These are phyloP conservation scores for Coccomyxa subellipsoidea DNA, from an alignment of 163 green algal species.

Conservation along the genomic window DNA sequence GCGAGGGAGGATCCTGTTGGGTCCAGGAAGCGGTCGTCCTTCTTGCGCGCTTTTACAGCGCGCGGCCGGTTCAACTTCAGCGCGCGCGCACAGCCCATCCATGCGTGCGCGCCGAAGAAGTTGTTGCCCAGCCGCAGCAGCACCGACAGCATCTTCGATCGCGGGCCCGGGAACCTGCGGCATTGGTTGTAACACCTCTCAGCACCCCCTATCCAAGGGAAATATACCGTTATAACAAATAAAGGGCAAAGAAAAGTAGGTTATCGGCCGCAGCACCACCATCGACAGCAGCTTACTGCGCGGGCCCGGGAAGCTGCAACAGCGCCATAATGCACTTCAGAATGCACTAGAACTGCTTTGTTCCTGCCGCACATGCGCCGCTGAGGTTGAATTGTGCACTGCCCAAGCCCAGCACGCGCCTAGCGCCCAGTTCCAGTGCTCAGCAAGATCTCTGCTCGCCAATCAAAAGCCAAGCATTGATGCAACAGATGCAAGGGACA, in stretches of 20 bases:
- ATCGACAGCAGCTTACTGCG: background rate
- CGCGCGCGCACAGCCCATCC: constrained; percentile 2
- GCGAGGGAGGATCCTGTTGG: background rate
- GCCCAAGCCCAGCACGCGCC: too few species aligned
- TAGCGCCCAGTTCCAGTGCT: too few species aligned
- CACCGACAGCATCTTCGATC: constrained; percentile 3
- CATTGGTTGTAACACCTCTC: too few species aligned
- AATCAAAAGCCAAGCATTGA: too few species aligned
- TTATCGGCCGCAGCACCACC: background rate
- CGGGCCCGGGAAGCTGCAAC: too few species aligned
- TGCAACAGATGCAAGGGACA: too few species aligned
- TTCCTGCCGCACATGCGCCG: too few species aligned
- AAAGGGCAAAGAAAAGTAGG: background rate
- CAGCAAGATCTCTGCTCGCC: too few species aligned
- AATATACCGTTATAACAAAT: background rate
- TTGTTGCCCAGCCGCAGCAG: constrained; percentile 17
- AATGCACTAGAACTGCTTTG: too few species aligned
- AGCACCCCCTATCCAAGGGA: background rate
- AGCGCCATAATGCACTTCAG: too few species aligned
- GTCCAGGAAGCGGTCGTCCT: background rate
- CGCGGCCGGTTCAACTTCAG: constrained; percentile 15
- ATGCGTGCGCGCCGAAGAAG: constrained; percentile 17
- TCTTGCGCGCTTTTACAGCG: background rate
- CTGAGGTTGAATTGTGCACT: too few species aligned
- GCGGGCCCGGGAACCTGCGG: constrained; percentile 8